A percentile compares a stretch with the other conserved stretches of the same genome.
Conservation (phyloP, 2,329 filamentous ascomycete species). For the Fusarium mundagurra region DNA sequence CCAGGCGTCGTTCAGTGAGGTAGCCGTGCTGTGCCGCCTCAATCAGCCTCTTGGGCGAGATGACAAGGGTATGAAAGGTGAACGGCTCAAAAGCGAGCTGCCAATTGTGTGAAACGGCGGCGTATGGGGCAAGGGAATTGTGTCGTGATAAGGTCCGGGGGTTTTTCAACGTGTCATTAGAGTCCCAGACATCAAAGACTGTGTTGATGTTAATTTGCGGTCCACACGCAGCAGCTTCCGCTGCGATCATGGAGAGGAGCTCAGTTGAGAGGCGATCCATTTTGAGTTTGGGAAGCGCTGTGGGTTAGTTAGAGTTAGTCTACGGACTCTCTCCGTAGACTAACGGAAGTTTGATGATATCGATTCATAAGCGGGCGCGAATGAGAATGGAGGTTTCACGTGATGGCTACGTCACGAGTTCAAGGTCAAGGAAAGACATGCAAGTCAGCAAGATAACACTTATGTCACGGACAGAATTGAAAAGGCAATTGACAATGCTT, state of each 20-base stretch:
- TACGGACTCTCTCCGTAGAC: background rate
- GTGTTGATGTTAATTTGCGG: background rate
- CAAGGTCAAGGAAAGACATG: background rate
- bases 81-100: constrained; percentile 11
- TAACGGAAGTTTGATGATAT: background rate
- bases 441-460: background rate
- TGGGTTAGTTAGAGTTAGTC: background rate
- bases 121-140: background rate
- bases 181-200: constrained; percentile 4
- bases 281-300: background rate
- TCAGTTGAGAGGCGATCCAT: constrained; percentile 5
- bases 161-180: background rate
- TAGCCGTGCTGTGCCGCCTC: constrained; percentile 4
- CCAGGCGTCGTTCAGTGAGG: background rate
- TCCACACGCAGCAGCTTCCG: background rate
- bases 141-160: background rate
- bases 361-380: background rate
- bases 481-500: background rate
- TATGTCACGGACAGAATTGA: background rate
- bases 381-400: background rate
- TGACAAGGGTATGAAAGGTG: background rate
- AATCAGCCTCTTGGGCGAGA: background rate
- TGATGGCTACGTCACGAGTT: background rate
- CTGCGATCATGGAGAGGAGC: constrained; percentile 2
- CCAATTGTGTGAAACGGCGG: constrained; percentile 5